phyloP scores from a whole-genome alignment of 1,139 yeast genomes.

The Geotrichum histeridarum region DNA sequence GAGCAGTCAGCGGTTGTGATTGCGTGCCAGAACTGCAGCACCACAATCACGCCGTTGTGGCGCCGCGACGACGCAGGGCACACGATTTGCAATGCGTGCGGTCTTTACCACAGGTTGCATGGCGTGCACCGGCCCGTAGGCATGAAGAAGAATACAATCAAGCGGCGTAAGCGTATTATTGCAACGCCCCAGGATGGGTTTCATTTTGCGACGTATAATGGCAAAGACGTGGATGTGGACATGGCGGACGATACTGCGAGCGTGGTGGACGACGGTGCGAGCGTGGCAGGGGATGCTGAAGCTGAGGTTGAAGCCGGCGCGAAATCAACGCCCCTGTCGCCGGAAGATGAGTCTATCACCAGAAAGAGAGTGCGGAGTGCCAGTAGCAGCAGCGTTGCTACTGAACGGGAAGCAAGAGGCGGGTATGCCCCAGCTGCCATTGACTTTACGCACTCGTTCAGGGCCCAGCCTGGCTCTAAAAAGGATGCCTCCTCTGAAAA shows the following conservation, averaged over 20 bases:
- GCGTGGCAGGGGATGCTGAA: background rate
- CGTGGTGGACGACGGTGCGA: too few species aligned
- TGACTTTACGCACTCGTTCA: conserved; percentile 34
- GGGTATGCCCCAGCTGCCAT: conserved; percentile 25
- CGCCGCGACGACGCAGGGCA: conserved; percentile 75
- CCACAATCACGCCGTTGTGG: conserved; percentile 89
- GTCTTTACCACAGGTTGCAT: conserved; percentile 70
- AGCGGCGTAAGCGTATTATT: conserved; percentile 57
- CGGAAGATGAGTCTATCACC: background rate
- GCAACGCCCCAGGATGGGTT: conserved; percentile 13
- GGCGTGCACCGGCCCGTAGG: conserved; percentile 74
- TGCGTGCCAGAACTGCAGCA: conserved; percentile 76
- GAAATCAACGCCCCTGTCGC: too few species aligned
- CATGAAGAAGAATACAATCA: conserved; percentile 67
- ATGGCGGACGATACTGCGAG: too few species aligned
- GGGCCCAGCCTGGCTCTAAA: conserved; percentile 7
- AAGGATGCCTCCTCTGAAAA: background rate
- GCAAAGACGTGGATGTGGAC: conserved; percentile 2
- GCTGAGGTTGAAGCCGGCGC: background rate
- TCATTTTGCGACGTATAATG: conserved; percentile 12
- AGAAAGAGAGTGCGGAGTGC: background rate
- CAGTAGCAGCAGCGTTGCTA: background rate
- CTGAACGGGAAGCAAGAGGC: background rate
- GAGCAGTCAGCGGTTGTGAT: conserved; percentile 45
- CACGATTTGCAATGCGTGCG: conserved; percentile 86